Evolutionary conservation across 2,329 filamentous ascomycete species (phyloP).

Genomic region (Phyllosticta citriasiana): DNA sequence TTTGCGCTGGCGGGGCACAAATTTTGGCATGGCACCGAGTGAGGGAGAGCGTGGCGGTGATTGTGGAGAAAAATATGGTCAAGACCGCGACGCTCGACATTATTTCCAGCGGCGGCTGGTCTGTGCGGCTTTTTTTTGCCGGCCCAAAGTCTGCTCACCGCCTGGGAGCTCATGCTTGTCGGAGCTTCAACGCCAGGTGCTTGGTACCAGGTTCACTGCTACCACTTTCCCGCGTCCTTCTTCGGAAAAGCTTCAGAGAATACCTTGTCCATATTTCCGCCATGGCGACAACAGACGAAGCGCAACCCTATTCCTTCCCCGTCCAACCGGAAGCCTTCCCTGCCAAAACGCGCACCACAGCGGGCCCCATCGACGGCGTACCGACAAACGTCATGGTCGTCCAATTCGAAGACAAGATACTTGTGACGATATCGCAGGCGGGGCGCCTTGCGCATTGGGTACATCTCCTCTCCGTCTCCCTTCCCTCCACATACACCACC

Average conservation of each 20-base stretch:
- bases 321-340: slow-evolving; percentile 50
- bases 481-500: not conserved
- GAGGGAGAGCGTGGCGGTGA: not conserved
- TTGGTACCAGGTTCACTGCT: not conserved
- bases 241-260: not conserved
- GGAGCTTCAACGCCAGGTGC: not conserved
- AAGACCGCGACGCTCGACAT: not conserved
- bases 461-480: slow-evolving; percentile 18
- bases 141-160: not conserved
- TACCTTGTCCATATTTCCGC: not conserved
- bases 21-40: slow-evolving; percentile 25
- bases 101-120: not conserved
- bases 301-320: slow-evolving; percentile 12
- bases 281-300: not conserved
- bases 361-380: slow-evolving; percentile 55
- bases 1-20: slow-evolving; percentile 47
- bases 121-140: too few relatives aligned
- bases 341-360: slow-evolving; percentile 45
- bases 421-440: slow-evolving; percentile 79
- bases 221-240: not conserved
- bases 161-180: too few relatives aligned
- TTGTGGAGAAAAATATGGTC: not conserved
- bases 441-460: slow-evolving; percentile 91
- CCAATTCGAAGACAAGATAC: slow-evolving; percentile 79
- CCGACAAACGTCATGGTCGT: slow-evolving; percentile 63